A percentile compares a stretch with the other conserved stretches of the same genome.
Conservation (phyloP, 768 basidiomycete species). For the Rhizopogon rudus region DNA sequence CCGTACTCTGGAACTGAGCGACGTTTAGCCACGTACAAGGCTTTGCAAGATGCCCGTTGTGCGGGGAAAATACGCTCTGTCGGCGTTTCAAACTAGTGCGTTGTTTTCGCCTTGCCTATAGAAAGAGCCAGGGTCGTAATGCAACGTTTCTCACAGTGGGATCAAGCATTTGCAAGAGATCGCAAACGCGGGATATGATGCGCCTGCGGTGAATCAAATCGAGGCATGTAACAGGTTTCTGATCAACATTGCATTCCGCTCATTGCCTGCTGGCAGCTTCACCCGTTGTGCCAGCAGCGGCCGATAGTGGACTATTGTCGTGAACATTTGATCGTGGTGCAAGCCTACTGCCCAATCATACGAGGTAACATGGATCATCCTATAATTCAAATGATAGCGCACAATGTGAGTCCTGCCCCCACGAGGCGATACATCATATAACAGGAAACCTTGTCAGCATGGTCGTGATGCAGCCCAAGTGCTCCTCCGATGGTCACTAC, state of each 20-base stretch:
- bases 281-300: constrained; percentile 79
- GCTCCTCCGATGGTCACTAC: constrained; percentile 87
- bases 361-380: constrained; percentile 52
- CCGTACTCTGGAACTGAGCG: constrained; percentile 57
- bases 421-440: not conserved
- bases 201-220: constrained; percentile 77
- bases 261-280: constrained; percentile 42
- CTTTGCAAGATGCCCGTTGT: constrained; percentile 55
- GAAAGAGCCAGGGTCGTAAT: not conserved
- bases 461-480: constrained; percentile 69
- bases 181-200: constrained; percentile 49
- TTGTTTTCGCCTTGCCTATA: not conserved
- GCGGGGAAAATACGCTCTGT: constrained; percentile 65
- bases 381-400: constrained; percentile 47
- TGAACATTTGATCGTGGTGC: constrained; percentile 51
- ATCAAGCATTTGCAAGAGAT: constrained; percentile 76
- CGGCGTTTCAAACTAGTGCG: constrained; percentile 86
- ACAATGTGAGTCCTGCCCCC: constrained; percentile 41
- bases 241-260: not conserved
- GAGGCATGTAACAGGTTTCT: constrained; percentile 42
- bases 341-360: constrained; percentile 77
- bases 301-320: constrained; percentile 74
- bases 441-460: constrained; percentile 32
- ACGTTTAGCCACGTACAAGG: constrained; percentile 69
- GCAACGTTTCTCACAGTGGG: constrained; percentile 36